Evolutionary conservation across 768 basidiomycete species (phyloP), one percentile per base, ranked within the genome.

Genomic region (Rhodotorula paludigena): DNA sequence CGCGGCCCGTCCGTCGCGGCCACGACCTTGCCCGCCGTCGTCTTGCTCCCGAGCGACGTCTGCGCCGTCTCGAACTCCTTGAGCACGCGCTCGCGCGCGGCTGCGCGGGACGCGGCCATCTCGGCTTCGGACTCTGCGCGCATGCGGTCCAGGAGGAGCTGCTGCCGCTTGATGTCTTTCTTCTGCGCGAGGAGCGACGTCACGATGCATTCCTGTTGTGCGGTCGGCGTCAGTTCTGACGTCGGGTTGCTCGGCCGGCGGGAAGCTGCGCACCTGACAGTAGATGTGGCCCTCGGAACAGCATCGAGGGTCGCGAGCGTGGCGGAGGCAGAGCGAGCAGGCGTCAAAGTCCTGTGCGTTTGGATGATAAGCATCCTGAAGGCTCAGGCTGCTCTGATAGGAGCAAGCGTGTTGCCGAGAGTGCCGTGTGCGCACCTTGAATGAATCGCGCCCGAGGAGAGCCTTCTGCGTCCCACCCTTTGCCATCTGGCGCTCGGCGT

Each of bases 151-250:
- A 98, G 80, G 63, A 85, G 84, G 23, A 83, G 84, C 76, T 92
- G 90, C 78, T 96, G 90, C n/a, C 84, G 82, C 79, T 94, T 92
- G 71, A 98, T 92, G 69, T 90, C 88, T 72, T 87, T 88, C 80
- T 92, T 93, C 82, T 98, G 96, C 35, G 82, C 81, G 73, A 94
- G 77, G 36, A 94, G 84, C 76, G 93, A 90, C 3, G 87, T 85
- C 66, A 92, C 85, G 33, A 88, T 87, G 74, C 96, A 98, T 80
- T 97, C 94, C 77, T 53, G 52, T 8, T 12, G 48, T n/a, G 73
- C 49, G 11, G 12, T 30, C 51, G 21, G 33, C 30, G 30, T 44
- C 33, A 53, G 52, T 21, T 7, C 18, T 18, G 20, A 6, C 28
- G 16, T n/a, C 21, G 16, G 45, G 5, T 11, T n/a, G 25, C 32